Conservation (phyloP, 495 filamentous ascomycete species). For the Neurospora tetrasperma region DNA sequence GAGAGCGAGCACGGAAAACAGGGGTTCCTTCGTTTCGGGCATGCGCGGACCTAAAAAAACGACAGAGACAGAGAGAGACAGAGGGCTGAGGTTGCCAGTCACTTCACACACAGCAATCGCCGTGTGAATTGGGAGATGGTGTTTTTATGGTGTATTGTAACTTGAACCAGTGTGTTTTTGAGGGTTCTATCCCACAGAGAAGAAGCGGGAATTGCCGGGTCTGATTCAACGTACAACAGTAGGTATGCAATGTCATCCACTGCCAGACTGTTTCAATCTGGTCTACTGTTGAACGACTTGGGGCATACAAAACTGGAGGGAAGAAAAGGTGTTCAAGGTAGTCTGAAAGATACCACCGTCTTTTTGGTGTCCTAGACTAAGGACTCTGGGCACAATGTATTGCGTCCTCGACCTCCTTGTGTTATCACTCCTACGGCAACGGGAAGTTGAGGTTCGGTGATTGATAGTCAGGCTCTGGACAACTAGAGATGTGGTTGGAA, state of each 20-base stretch:
- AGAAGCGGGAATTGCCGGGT: background rate
- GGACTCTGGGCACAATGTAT: background rate
- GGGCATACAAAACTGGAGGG: background rate
- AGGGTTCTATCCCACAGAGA: background rate
- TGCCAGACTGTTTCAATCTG: background rate
- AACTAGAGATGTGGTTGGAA: background rate
- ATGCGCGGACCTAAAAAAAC: background rate
- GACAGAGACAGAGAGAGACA: background rate
- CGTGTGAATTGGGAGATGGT: background rate
- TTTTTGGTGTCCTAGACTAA: background rate
- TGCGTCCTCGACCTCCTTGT: background rate
- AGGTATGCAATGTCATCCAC: background rate
- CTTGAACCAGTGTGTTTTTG: background rate
- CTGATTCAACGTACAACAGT: background rate
- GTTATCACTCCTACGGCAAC: background rate
- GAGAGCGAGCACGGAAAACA: background rate
- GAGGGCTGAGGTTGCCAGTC: background rate
- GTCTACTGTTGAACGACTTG: background rate
- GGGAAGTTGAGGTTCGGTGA: background rate
- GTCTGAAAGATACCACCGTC: background rate
- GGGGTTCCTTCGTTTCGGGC: background rate
- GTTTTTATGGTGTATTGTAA: background rate
- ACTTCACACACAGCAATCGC: background rate
- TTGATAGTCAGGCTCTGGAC: background rate
- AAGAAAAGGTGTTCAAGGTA: background rate